Base-by-base conservation (phyloP, 2,329 filamentous ascomycete species). In the Paecilomyces sp. region DNA sequence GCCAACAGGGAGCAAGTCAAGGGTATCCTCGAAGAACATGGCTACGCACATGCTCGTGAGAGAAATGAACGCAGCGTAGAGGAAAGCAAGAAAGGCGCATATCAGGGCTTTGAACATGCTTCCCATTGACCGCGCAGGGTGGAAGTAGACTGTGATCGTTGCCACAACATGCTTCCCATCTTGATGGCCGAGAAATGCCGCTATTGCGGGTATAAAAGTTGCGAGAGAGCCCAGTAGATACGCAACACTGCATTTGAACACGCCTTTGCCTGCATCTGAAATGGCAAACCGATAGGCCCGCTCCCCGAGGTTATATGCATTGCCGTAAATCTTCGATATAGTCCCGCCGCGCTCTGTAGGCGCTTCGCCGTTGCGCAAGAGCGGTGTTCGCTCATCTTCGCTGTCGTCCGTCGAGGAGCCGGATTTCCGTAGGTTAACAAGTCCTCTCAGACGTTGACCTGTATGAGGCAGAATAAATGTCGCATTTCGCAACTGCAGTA, bases 151-250 rank as follows among this genome's bases (percentile, higher is more conserved):
- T 0, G 91, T 95, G 60, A 97, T 86, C 1, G 93, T 97, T 33
- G 92, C 92, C 57, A 96, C 91, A 70, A 96, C 88, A 75, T 97
- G 93, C 71, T 97, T 97, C 56, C 91, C 91, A 75, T 96, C 92
- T 70, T 92, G 89, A 63, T 88, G 82, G 11, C 93, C 93, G 15
- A 97, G 80, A 59, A 92, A 84, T 7, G 81, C 78, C 15, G 91
- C 87, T 59, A 96, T 81, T 2, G 83, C 82, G 2, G 88, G 84
- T 63, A 91, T 87, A 67, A 96, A 94, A 0, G 92, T 97, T 36
- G 88, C 91, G 74, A 96, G 79, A 66, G 90, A 95, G 18, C 90
- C 93, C 34, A 97, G 75, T 3, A 95, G 79, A 75, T 97, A 97
- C 53, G 92, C 93, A 62, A 97, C 76, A 33, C 91, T 92, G 79